phyloP scores from a whole-genome alignment of 352 stramenopile species.

The Globisporangium takayamanum region DNA sequence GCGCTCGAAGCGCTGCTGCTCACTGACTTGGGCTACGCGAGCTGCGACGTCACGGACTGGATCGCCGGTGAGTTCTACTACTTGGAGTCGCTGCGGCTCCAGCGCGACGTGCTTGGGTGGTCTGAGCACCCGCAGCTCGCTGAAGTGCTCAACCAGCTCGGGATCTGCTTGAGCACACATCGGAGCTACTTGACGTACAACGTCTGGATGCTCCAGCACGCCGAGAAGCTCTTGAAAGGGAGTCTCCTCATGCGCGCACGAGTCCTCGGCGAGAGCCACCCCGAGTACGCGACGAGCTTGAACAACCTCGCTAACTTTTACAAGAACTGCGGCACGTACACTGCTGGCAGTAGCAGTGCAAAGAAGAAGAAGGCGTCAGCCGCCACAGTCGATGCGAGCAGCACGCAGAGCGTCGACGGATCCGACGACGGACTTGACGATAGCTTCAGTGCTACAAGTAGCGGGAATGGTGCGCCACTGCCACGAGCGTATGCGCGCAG shows the following conservation, averaged over 20 bases:
- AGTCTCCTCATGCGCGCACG: constrained; percentile 62
- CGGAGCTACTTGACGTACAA: constrained; percentile 71
- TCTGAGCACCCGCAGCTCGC: constrained; percentile 71
- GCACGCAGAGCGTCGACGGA: constrained; percentile 11
- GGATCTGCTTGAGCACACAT: constrained; percentile 68
- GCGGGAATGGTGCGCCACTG: background rate
- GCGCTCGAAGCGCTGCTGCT: constrained; percentile 66
- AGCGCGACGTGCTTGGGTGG: constrained; percentile 70
- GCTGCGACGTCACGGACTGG: constrained; percentile 73
- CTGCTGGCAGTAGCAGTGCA: background rate
- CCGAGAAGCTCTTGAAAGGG: constrained; percentile 63
- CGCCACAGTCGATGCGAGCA: background rate
- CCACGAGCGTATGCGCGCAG: background rate
- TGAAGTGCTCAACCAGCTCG: constrained; percentile 75
- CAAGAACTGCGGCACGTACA: constrained; percentile 45
- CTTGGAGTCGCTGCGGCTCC: constrained; percentile 67
- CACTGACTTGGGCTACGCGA: constrained; percentile 71
- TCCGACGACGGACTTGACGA: constrained; percentile 14
- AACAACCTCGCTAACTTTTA: constrained; percentile 87
- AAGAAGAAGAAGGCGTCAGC: constrained; percentile 11
- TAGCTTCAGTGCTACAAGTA: background rate
- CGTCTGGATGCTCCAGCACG: constrained; percentile 67
- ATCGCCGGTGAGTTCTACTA: constrained; percentile 72
- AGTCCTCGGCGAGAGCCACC: constrained; percentile 64
- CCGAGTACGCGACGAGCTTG: constrained; percentile 75